Conservation (phyloP, 352 stramenopile genomes). For the Globisporangium cylindrosporum region DNA sequence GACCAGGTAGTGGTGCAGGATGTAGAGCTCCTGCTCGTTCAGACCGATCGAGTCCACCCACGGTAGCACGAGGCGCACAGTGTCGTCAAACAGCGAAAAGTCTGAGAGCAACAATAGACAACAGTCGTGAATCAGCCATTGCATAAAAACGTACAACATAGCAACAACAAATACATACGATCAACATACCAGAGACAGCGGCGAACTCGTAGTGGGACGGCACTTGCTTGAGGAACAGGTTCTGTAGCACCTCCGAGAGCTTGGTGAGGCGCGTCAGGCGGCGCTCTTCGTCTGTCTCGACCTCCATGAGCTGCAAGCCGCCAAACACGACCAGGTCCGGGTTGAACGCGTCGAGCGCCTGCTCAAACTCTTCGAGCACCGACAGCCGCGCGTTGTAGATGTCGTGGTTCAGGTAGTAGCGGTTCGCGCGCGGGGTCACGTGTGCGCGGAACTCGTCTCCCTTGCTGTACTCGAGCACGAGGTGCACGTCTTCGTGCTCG, state of each 20-base stretch:
- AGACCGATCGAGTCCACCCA: conserved; percentile 79
- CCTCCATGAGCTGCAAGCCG: conserved; percentile 82
- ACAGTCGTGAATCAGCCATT: neutral
- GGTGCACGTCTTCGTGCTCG: conserved; percentile 72
- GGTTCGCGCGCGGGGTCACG: conserved; percentile 66
- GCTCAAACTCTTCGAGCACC: conserved; percentile 76
- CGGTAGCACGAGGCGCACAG: conserved; percentile 69
- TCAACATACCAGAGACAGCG: conserved; percentile 51
- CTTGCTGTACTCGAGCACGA: conserved; percentile 77
- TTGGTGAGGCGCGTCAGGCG: conserved; percentile 54
- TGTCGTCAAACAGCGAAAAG: conserved; percentile 82
- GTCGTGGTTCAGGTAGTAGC: conserved; percentile 87
- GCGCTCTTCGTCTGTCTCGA: conserved; percentile 59
- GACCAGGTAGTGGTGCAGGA: conserved; percentile 78
- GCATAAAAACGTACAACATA: neutral
- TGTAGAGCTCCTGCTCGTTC: conserved; percentile 84
- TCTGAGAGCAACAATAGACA: conserved; percentile 24
- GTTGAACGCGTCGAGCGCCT: conserved; percentile 49
- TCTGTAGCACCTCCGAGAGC: conserved; percentile 69
- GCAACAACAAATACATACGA: too few species aligned
- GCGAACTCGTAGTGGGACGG: conserved; percentile 83
- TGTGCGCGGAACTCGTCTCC: conserved; percentile 61
- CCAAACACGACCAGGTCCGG: conserved; percentile 79
- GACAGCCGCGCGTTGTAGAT: conserved; percentile 81
- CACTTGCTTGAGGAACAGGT: conserved; percentile 54